Evolutionary conservation across 1,284 basidiomycete genomes (phyloP).

Genomic region (Ceratobasidium sp.): DNA sequence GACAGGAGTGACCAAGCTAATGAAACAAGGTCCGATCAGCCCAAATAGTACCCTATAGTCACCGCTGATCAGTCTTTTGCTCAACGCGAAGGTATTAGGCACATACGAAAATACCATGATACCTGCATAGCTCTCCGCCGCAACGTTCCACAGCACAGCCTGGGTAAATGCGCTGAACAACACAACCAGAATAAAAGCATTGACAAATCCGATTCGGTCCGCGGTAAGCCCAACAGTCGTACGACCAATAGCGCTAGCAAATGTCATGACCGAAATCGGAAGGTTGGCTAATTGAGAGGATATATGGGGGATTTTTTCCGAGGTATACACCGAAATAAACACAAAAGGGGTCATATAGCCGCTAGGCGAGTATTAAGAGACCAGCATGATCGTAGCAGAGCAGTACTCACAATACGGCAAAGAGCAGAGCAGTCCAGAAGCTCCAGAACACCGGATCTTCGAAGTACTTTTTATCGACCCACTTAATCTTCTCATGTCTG

Average conservation of each 20-base stretch:
- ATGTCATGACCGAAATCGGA: constrained; percentile 50
- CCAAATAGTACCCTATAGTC: constrained; percentile 42
- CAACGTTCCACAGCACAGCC: constrained; percentile 52
- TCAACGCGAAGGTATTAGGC: not conserved
- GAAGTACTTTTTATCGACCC: constrained; percentile 48
- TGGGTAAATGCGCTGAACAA: constrained; percentile 51
- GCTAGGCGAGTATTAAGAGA: constrained; percentile 16
- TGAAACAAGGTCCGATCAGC: constrained; percentile 49
- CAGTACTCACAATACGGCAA: constrained; percentile 41
- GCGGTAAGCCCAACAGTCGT: constrained; percentile 49
- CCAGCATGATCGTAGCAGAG: not conserved
- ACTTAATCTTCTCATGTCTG: constrained; percentile 46
- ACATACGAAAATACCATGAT: constrained; percentile 50
- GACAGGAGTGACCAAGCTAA: constrained; percentile 52
- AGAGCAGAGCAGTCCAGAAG: constrained; percentile 43
- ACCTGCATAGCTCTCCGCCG: constrained; percentile 47
- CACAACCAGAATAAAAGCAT: constrained; percentile 51
- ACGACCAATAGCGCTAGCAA: constrained; percentile 49
- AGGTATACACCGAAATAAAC: constrained; percentile 51
- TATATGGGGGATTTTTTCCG: constrained; percentile 46
- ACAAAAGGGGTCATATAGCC: constrained; percentile 47
- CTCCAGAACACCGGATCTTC: constrained; percentile 49
- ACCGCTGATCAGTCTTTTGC: not conserved
- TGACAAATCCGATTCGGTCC: constrained; percentile 50
- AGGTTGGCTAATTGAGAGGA: constrained; percentile 47